Evolutionary conservation across 1,284 basidiomycete genomes (phyloP).

Genomic region (Microbotryum intermedium): DNA sequence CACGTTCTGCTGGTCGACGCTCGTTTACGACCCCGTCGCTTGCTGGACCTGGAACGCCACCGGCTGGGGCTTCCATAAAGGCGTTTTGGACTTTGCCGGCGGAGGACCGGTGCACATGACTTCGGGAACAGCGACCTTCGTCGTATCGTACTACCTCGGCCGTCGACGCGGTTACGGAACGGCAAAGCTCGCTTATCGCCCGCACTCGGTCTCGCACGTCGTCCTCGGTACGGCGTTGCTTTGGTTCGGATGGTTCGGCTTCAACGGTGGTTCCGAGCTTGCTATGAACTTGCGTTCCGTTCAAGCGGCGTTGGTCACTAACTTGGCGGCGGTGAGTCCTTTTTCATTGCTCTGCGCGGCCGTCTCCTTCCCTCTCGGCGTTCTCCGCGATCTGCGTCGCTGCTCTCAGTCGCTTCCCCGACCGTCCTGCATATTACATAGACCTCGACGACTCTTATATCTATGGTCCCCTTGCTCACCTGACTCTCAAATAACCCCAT

Average conservation of each 20-base stretch:
- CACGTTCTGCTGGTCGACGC: constrained; percentile 77
- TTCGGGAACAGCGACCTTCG: constrained; percentile 75
- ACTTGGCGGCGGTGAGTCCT: constrained; percentile 51
- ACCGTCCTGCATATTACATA: too few relatives aligned
- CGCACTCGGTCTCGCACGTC: constrained; percentile 82
- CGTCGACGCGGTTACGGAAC: constrained; percentile 77
- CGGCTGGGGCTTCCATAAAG: constrained; percentile 85
- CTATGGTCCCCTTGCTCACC: too few relatives aligned
- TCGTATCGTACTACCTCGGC: constrained; percentile 85
- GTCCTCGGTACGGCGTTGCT: constrained; percentile 76
- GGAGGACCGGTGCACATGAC: constrained; percentile 89
- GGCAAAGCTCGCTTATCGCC: constrained; percentile 78
- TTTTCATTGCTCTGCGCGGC: background rate
- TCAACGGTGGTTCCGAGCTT: constrained; percentile 60
- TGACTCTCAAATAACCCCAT: too few relatives aligned
- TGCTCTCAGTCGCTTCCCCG: constrained; percentile 45
- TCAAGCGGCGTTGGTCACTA: constrained; percentile 76
- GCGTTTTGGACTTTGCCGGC: constrained; percentile 76
- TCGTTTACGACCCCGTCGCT: constrained; percentile 73
- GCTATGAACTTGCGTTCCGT: constrained; percentile 82
- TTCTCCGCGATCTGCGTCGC: too few relatives aligned
- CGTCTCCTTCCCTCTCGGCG: constrained; percentile 29
- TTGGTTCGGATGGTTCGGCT: constrained; percentile 93
- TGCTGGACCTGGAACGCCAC: constrained; percentile 89
- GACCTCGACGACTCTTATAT: too few relatives aligned